phyloP scores from a whole-genome alignment of 352 stramenopile species.

The Globisporangium camurandrum region DNA sequence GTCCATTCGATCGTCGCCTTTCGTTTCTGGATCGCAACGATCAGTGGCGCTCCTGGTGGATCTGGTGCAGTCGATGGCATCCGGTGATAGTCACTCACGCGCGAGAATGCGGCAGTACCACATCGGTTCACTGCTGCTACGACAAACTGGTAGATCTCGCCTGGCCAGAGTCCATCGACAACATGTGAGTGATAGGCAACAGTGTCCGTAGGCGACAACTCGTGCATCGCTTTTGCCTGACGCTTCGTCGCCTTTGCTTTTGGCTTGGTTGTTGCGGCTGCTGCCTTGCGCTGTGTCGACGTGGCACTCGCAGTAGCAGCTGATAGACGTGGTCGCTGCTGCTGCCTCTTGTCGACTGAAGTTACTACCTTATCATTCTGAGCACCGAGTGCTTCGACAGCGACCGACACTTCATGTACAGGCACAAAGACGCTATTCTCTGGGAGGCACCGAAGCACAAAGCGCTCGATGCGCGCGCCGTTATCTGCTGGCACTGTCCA shows the following conservation, averaged over 20 bases:
- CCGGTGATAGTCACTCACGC: conserved; percentile 60
- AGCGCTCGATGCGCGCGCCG: conserved; percentile 38
- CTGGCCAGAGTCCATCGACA: conserved; percentile 39
- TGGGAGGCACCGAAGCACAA: conserved; percentile 47
- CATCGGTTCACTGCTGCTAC: conserved; percentile 63
- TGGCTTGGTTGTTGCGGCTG: neutral
- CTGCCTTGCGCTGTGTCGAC: neutral
- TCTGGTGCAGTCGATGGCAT: conserved; percentile 58
- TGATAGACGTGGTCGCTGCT: neutral
- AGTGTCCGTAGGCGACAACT: neutral
- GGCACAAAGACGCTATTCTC: conserved; percentile 42
- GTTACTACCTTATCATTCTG: too few relatives aligned
- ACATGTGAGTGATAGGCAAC: conserved; percentile 28
- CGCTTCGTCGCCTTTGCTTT: neutral
- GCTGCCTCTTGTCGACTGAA: too few relatives aligned
- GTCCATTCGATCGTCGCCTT: conserved; percentile 37
- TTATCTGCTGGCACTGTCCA: conserved; percentile 51
- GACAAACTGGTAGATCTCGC: conserved; percentile 72
- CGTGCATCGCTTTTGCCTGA: neutral
- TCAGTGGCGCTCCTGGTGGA: conserved; percentile 24
- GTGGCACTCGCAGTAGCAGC: neutral
- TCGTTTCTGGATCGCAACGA: conserved; percentile 30
- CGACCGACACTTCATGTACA: too few relatives aligned
- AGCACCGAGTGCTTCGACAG: conserved; percentile 24
- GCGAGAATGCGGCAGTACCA: conserved; percentile 50